Base-by-base conservation (phyloP, 106 monocot genomes). In the Alisma plantagoaquatica region DNA sequence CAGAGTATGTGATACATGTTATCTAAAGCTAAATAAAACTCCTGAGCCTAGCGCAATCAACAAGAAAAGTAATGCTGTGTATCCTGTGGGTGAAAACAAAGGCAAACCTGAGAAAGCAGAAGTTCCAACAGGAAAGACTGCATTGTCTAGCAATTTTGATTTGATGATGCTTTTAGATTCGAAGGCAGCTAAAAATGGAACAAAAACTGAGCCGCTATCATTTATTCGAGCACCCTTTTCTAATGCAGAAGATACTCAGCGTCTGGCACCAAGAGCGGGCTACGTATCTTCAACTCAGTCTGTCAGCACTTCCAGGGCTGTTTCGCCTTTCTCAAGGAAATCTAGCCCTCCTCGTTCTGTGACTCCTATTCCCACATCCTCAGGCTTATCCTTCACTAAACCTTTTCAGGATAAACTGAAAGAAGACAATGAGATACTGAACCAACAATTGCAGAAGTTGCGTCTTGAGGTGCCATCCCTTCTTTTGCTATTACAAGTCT, bases 1-100 rank as follows among this genome's bases (percentile, higher is more conserved):
- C 59, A 78, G 92, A 41, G 82, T 92, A 50, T 92, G 92, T 66
- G 92, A 92, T 62, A 65, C 82, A 3, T 86, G 92, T 69, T 86
- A 73, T 71, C 27, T 69, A 33, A 86, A 92, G 52, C 60, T 92
- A 46, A 73, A 33, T 31, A 92, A 73, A 53, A 48, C 59, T 9
- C 45, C 45, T 9, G 84, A 84, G 22, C 45, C 68, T 47, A 53
- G 66, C 54, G 60, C 48, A 20, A 35, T 31, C 1, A 71, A 59
- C 45, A 84, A 59, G 53, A 84, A 64, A 50, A 66, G 7, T 52
- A 30, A 27, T 57, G 42, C 69, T 46, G 67, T 76, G 11, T 75
- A 73, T 10, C 49, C 62, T 14, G 73, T 70, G 22, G 58, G 62
- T 68, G 83, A 77, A 70, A 69, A 57, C 59, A 80, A 72, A 61